Evolutionary conservation across 192 early-diverging fungal species (phyloP).

Genomic region (Coemansia sp.): DNA sequence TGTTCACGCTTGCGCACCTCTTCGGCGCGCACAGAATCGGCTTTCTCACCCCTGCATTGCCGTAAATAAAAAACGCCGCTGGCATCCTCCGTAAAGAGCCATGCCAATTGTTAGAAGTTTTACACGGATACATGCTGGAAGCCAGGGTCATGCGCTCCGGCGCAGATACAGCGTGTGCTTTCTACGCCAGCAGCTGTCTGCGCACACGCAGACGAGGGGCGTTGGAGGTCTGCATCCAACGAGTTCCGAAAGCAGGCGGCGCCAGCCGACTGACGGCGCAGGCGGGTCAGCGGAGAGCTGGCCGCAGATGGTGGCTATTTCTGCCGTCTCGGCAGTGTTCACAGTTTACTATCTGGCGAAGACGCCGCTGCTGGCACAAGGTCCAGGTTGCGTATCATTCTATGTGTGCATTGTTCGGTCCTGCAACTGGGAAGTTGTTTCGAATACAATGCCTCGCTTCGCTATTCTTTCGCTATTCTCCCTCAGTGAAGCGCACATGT

Average conservation of each 20-base stretch:
- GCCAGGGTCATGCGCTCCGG: slow-evolving; percentile 19
- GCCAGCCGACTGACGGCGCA: neutral
- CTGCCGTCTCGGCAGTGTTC: slow-evolving; percentile 4
- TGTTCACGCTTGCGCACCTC: neutral
- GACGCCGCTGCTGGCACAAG: slow-evolving; percentile 21
- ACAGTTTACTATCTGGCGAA: slow-evolving; percentile 10
- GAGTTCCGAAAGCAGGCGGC: neutral
- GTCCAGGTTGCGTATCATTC: slow-evolving; percentile 15
- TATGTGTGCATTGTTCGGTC: slow-evolving; percentile 1
- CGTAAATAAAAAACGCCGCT: neutral
- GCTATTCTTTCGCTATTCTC: slow-evolving; percentile 2
- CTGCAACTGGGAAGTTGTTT: neutral
- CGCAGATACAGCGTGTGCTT: slow-evolving; percentile 10
- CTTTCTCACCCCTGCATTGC: neutral
- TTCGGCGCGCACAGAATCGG: neutral
- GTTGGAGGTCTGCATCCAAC: neutral
- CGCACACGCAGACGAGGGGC: neutral
- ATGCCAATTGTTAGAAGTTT: slow-evolving; percentile 28
- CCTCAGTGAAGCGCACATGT: slow-evolving; percentile 1
- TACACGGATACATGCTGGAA: slow-evolving; percentile 27
- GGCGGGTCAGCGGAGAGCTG: slow-evolving; percentile 1
- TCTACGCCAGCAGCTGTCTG: neutral
- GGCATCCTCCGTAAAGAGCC: neutral
- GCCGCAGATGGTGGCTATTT: slow-evolving; percentile 1
- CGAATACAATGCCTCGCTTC: neutral